phyloP scores from a whole-genome alignment of 768 basidiomycete genomes.

The Panellus pusillus region DNA sequence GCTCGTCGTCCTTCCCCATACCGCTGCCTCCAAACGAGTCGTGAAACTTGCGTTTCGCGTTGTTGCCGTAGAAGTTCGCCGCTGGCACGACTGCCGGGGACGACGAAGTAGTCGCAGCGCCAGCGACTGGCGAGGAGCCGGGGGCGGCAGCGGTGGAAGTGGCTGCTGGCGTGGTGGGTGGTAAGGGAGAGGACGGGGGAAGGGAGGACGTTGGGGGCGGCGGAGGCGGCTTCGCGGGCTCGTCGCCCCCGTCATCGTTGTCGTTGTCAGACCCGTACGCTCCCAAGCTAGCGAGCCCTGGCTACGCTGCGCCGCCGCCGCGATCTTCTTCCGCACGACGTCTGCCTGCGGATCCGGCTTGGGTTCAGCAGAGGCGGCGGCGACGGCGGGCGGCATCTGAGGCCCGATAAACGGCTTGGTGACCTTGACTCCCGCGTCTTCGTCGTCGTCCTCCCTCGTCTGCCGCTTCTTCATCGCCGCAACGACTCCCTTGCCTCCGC shows the following conservation, averaged over 20 bases:
- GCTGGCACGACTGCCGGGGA: slow-evolving; percentile 34
- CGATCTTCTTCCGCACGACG: slow-evolving; percentile 54
- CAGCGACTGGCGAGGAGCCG: slow-evolving; percentile 28
- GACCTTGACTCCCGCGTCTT: slow-evolving; percentile 53
- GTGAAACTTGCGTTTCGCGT: slow-evolving; percentile 18
- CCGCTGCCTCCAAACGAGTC: background rate
- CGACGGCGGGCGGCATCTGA: slow-evolving; percentile 50
- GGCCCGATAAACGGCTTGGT: slow-evolving; percentile 64
- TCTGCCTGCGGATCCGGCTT: slow-evolving; percentile 53
- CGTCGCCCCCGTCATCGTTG: slow-evolving; percentile 16
- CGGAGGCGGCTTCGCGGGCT: slow-evolving; percentile 22
- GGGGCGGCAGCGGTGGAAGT: slow-evolving; percentile 31
- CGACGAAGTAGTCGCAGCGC: slow-evolving; percentile 23
- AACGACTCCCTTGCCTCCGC: slow-evolving; percentile 33
- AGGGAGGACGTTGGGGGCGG: slow-evolving; percentile 29
- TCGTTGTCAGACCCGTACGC: slow-evolving; percentile 33
- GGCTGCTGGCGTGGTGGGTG: slow-evolving; percentile 31
- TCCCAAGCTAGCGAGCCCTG: slow-evolving; percentile 23
- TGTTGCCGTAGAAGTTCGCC: slow-evolving; percentile 24
- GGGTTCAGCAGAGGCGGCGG: slow-evolving; percentile 29
- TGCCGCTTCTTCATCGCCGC: slow-evolving; percentile 52
- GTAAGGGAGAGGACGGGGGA: slow-evolving; percentile 27
- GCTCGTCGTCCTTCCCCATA: slow-evolving; percentile 5
- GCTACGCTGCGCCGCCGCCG: slow-evolving; percentile 33
- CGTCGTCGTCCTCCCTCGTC: slow-evolving; percentile 43